Percentiles rank a stretch among this genome's conserved stretches.
phyloP scores from a whole-genome alignment of 352 stramenopile species.

The Plasmopara halstedii region DNA sequence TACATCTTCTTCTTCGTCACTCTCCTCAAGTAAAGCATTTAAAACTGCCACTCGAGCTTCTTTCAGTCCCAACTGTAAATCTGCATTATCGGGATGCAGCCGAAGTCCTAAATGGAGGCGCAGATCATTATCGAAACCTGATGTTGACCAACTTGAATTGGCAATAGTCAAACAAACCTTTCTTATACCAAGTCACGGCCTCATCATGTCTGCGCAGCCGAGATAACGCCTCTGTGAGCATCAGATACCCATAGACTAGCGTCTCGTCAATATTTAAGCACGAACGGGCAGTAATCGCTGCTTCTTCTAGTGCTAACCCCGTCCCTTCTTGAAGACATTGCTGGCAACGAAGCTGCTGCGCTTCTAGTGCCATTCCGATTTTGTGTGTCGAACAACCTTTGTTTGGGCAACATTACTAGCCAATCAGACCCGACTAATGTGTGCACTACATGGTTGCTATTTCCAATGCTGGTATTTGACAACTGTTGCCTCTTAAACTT shows the following conservation, averaged over 20 bases:
- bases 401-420: too few relatives aligned
- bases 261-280: slow-evolving; percentile 21
- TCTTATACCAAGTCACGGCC: slow-evolving; percentile 40
- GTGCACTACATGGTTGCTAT: too few relatives aligned
- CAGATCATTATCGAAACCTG: background rate
- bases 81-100: slow-evolving; percentile 24
- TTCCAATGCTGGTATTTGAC: too few relatives aligned
- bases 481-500: too few relatives aligned
- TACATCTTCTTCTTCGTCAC: slow-evolving; percentile 19
- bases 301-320: slow-evolving; percentile 14
- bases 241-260: slow-evolving; percentile 20
- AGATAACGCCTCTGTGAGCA: slow-evolving; percentile 30
- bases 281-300: slow-evolving; percentile 17
- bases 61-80: slow-evolving; percentile 39
- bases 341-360: slow-evolving; percentile 16
- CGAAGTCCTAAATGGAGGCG: slow-evolving; percentile 28
- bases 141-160: background rate
- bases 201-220: slow-evolving; percentile 28
- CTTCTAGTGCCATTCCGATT: too few relatives aligned
- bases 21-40: slow-evolving; percentile 31
- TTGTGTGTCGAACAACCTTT: too few relatives aligned
- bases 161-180: slow-evolving; percentile 16
- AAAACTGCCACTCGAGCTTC: slow-evolving; percentile 49
- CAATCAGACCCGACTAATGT: too few relatives aligned
- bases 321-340: slow-evolving; percentile 23